Base-by-base conservation (phyloP, 306 rosid genomes). In the Trichosanthes truncata region DNA sequence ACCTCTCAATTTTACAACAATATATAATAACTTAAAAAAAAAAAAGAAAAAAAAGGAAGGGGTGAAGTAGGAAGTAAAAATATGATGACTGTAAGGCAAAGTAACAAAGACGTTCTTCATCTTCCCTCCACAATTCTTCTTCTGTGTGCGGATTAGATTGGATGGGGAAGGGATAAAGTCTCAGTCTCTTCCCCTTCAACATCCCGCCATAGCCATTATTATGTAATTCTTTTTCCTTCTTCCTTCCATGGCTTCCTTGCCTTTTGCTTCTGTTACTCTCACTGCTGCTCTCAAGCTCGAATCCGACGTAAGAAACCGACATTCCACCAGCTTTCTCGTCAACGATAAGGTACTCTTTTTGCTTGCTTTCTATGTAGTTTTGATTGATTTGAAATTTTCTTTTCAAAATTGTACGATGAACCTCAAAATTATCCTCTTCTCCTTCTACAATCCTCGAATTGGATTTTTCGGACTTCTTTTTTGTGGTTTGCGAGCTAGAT, bases 241-340 rank as follows among this genome's bases (percentile, higher is more conserved):
- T 65, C 23, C 55, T 79, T 81, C 82, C 83, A 94, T 92, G 97
- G 89, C 92, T 85, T 90, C 96, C 75, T 36, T 91, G 69, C 88
- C 91, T 83, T 93, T 93, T 43, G 72, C 91, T 83, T 93, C 94
- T 43, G 72, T 84, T 66, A 79, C 93, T 25, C 79, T 88, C 73
- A 80, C 73, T 80, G 87, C 90, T 78, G 77, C 88, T 83, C 90
- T 82, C 81, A 87, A 87, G 69, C 93, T 87, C 78, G 91, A 88
- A 79, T 85, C 89, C 43, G 89, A 88, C 20, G 65, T 87, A 84
- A 65, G 88, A 83, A 92, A 83, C 75, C 83, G 78, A 57, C 78
- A 85, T 66, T 66, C 90, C 3, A n/a, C 97, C 31, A 79, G 21
- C 74, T 79, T 80, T 38, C 74, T 79, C 82, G 45, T 84, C 74